Evolutionary conservation across 2,329 filamentous ascomycete genomes (phyloP), one percentile per base, ranked within the genome.

Genomic region (Berkeleyomyces basicola): DNA sequence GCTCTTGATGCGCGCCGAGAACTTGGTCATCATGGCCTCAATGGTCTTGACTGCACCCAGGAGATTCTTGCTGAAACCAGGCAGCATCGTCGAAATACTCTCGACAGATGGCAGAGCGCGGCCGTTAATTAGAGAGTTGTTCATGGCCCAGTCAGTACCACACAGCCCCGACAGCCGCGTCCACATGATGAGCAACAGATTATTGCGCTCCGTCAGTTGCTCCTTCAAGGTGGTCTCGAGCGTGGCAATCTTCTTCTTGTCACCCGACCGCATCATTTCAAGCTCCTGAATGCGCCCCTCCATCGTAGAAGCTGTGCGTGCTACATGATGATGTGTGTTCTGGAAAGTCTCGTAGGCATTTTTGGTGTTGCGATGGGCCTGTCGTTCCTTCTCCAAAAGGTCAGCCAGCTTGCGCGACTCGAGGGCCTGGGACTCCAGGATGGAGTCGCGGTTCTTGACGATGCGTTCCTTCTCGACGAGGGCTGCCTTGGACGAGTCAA

Each of bases 401-500:
- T 97, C 92, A 1, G 85, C 84, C 9, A 97, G 77, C 68, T 90
- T 90, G 65, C 88, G 84, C 61, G 84, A 87, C 72, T 99, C 93
- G 31, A 97, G 80, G 2, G 86, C 89, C 69, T 93, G 88, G 36
- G 85, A 89, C 73, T 99, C 93, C 7, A 99, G 82, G 4, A 97
- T 79, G 2, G 84, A 80, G 70, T 97, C 93, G 11, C 92, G 88
- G 71, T 92, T 89, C 69, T 91, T 90, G 70, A 99, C 85, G 67
- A 95, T 80, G 61, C 87, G 85, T 66, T 97, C 91, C 72, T 95
- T 96, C 71, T 97, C 91, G n/a, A 86, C 82, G 39, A 96, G 75
- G 10, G 88, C 82, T 9, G 83, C 82, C 71, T 88, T 90, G 14
- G 87, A 85, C 7, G 80, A 79, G 68, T 96, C 88, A 31, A 97